Conservation (phyloP, 768 basidiomycete genomes). For the Kwoniella dendrophila region DNA sequence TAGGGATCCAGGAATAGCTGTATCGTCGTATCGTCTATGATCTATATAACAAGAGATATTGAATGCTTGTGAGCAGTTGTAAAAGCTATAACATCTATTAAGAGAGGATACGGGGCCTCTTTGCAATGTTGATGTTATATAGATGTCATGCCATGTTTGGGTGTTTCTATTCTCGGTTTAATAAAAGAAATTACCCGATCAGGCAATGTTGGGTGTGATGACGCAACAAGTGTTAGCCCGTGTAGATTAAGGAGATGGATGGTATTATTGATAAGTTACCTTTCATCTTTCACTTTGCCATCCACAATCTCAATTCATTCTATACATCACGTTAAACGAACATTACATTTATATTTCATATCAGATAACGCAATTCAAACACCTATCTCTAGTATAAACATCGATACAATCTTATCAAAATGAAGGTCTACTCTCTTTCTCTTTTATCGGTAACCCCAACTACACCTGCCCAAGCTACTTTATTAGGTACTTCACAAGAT, state of each 20-base stretch:
- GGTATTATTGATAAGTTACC: too few relatives aligned
- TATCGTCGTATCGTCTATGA: too few relatives aligned
- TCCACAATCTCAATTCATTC: not conserved
- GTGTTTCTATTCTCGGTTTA: constrained; percentile 3
- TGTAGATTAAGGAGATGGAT: too few relatives aligned
- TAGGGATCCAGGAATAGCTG: not conserved
- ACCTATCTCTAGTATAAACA: not conserved
- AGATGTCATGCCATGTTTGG: not conserved
- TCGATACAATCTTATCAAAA: constrained; percentile 51
- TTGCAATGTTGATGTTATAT: not conserved
- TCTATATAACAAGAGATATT: too few relatives aligned
- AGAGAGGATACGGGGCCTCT: constrained; percentile 5
- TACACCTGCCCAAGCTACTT: constrained; percentile 61
- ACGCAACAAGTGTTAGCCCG: constrained; percentile 10
- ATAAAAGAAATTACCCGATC: constrained; percentile 4
- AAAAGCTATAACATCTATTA: too few relatives aligned
- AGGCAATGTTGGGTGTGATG: constrained; percentile 12
- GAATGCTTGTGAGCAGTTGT: too few relatives aligned
- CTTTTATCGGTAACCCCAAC: constrained; percentile 70
- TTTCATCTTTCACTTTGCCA: not conserved
- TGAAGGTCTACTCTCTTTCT: constrained; percentile 87
- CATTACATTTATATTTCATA: not conserved
- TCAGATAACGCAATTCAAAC: not conserved
- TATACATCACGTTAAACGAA: not conserved
- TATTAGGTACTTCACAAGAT: constrained; percentile 73